Conservation (phyloP, 75 land plant genomes). For the Cryptomeria japonica region DNA sequence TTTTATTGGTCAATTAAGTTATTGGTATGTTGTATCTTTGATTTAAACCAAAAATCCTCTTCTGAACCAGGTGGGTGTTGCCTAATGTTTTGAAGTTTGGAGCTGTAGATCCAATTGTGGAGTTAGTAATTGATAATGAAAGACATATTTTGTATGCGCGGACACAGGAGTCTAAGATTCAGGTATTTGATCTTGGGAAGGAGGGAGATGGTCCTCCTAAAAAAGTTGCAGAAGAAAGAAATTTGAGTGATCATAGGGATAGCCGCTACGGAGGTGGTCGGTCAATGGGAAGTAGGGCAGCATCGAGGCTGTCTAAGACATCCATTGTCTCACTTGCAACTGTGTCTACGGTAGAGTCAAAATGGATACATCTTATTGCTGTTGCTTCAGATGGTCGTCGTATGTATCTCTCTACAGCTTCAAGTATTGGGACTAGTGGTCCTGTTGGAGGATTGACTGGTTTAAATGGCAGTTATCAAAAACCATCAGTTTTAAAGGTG, state of each 20-base stretch:
- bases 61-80: conserved; percentile 81
- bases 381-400: conserved; percentile 97
- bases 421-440: conserved; percentile 61
- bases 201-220: conserved; percentile 76
- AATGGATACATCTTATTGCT: conserved; percentile 91
- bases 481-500: conserved; percentile 77
- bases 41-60: background rate
- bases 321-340: conserved; percentile 80
- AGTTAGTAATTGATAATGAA: conserved; percentile 88
- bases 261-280: conserved; percentile 59
- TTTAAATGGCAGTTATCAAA: conserved; percentile 28
- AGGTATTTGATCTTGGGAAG: conserved; percentile 75
- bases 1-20: background rate
- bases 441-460: conserved; percentile 50
- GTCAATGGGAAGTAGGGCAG: conserved; percentile 40
- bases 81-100: conserved; percentile 94
- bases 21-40: conserved; percentile 4
- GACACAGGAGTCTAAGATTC: conserved; percentile 91
- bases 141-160: conserved; percentile 85
- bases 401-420: conserved; percentile 80
- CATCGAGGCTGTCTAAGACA: conserved; percentile 58
- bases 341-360: conserved; percentile 81
- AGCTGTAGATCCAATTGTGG: conserved; percentile 91
- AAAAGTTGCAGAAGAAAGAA: conserved; percentile 86
- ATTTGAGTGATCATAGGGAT: conserved; percentile 80